Evolutionary conservation across 2,329 filamentous ascomycete species (phyloP).

Genomic region (Fusarium napiforme): DNA sequence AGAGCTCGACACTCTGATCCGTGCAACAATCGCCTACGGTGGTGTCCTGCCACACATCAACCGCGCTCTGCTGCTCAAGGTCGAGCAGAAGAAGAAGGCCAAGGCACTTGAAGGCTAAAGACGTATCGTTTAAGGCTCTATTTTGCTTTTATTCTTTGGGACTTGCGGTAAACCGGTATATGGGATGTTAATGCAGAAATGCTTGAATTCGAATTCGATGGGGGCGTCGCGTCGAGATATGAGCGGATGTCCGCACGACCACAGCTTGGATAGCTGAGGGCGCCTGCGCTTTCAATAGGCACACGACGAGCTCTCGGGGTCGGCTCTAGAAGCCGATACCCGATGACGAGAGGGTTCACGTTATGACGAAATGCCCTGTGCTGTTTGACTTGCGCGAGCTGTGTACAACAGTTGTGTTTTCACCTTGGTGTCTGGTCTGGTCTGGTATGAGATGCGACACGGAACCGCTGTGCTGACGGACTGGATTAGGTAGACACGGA

Average conservation of each 20-base stretch:
- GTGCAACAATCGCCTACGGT: slow-evolving; percentile 97
- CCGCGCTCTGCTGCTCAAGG: slow-evolving; percentile 92
- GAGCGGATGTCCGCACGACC: slow-evolving; percentile 34
- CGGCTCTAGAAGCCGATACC: slow-evolving; percentile 18
- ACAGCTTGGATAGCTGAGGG: slow-evolving; percentile 43
- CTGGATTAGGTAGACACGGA: slow-evolving; percentile 45
- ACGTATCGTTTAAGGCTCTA: slow-evolving; percentile 18
- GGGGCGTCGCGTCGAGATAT: slow-evolving; percentile 41
- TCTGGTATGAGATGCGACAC: slow-evolving; percentile 35
- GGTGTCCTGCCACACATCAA: slow-evolving; percentile 99
- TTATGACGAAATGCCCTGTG: slow-evolving; percentile 27
- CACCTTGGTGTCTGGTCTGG: slow-evolving; percentile 33
- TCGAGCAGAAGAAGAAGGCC: slow-evolving; percentile 96
- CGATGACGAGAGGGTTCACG: slow-evolving; percentile 20
- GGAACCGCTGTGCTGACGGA: slow-evolving; percentile 44
- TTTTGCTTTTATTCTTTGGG: slow-evolving; percentile 40
- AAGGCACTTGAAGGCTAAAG: slow-evolving; percentile 60
- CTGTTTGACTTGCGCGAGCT: slow-evolving; percentile 36
- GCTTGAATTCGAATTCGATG: slow-evolving; percentile 42
- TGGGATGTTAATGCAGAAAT: slow-evolving; percentile 47
- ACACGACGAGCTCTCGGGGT: slow-evolving; percentile 32
- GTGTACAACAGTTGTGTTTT: slow-evolving; percentile 43
- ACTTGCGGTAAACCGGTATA: slow-evolving; percentile 41
- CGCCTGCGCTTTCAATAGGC: slow-evolving; percentile 32
- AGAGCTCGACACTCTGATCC: slow-evolving; percentile 96